phyloP scores from a whole-genome alignment of 164 flowering plant genomes.

The Malania oleifera region DNA sequence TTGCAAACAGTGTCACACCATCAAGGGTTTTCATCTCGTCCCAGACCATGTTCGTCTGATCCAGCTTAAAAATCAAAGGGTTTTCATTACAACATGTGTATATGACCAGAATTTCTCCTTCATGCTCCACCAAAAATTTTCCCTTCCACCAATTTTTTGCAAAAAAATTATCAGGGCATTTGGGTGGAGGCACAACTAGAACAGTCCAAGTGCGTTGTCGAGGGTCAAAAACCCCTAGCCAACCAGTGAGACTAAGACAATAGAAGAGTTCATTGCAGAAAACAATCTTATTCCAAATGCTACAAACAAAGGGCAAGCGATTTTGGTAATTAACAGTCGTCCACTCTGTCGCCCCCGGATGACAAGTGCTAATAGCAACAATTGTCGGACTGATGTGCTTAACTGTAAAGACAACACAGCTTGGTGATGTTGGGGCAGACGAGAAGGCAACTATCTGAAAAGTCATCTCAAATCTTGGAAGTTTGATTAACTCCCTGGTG shows the following conservation, averaged over 20 bases:
- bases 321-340: constrained; percentile 39
- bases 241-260: constrained; percentile 48
- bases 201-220: constrained; percentile 40
- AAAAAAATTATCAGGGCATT: constrained; percentile 42
- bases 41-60: constrained; percentile 39
- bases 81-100: constrained; percentile 43
- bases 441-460: constrained; percentile 58
- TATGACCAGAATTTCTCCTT: constrained; percentile 47
- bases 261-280: constrained; percentile 47
- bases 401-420: constrained; percentile 45
- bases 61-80: constrained; percentile 49
- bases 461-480: constrained; percentile 40
- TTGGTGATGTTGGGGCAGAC: constrained; percentile 40
- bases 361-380: constrained; percentile 50
- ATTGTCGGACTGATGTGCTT: constrained; percentile 38
- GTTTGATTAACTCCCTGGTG: constrained; percentile 34
- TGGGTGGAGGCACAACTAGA: constrained; percentile 42
- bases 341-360: constrained; percentile 50
- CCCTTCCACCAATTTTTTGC: constrained; percentile 58
- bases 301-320: constrained; percentile 50
- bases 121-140: constrained; percentile 49
- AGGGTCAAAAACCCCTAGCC: constrained; percentile 53
- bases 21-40: constrained; percentile 42
- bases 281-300: constrained; percentile 56
- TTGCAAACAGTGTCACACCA: constrained; percentile 46